Conservation (phyloP, 495 filamentous ascomycete species). For the Aspergillus baeticus region DNA sequence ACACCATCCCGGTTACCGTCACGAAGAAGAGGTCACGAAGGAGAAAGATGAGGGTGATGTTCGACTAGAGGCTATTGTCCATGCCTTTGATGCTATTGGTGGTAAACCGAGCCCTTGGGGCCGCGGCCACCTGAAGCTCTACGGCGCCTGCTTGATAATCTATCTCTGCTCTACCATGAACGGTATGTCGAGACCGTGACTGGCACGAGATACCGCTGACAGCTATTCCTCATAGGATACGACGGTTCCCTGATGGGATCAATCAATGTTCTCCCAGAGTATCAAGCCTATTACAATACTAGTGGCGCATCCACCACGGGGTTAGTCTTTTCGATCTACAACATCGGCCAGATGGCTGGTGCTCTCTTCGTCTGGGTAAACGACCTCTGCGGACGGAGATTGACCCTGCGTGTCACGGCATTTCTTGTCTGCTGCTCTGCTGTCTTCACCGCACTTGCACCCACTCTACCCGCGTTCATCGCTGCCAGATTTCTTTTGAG, state of each 20-base stretch:
- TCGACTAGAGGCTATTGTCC: no score
- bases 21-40: no score
- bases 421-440: background rate
- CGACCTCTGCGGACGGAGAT: background rate
- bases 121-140: background rate
- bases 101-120: background rate
- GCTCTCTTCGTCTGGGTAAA: background rate
- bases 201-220: background rate
- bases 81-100: no score
- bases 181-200: background rate
- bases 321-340: background rate
- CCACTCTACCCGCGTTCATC: background rate
- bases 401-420: background rate
- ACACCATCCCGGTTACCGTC: no score
- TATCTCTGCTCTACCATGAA: constrained; percentile 4
- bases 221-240: background rate
- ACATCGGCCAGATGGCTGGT: background rate
- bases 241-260: background rate
- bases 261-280: background rate
- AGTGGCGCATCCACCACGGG: background rate
- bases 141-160: background rate
- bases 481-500: background rate
- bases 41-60: no score
- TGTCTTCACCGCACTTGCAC: background rate
- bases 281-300: background rate